A percentile compares a stretch with the other conserved stretches of the same genome.
Evolutionary conservation across 768 basidiomycete species (phyloP).

Genomic region (Suillus subaureus): DNA sequence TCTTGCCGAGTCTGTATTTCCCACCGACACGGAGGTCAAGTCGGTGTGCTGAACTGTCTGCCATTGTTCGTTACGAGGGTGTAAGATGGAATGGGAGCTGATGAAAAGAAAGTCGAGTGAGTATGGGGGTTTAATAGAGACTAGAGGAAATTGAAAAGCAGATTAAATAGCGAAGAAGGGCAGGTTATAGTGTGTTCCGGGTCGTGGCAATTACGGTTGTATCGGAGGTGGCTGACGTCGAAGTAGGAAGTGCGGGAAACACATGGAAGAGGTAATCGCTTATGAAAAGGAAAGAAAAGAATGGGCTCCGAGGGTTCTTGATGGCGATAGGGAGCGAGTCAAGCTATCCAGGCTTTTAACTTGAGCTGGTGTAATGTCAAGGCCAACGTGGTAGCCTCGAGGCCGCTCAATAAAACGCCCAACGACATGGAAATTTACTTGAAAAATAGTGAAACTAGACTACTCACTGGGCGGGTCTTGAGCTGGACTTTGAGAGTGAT

Average conservation of each 20-base stretch:
- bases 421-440: slow-evolving; percentile 11
- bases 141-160: slow-evolving; percentile 17
- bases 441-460: background rate
- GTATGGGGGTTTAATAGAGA: slow-evolving; percentile 17
- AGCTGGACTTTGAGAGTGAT: slow-evolving; percentile 3
- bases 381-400: slow-evolving; percentile 33
- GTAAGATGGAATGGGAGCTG: slow-evolving; percentile 13
- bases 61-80: slow-evolving; percentile 49
- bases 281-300: background rate
- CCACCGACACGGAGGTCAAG: slow-evolving; percentile 89
- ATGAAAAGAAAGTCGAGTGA: slow-evolving; percentile 17
- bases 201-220: slow-evolving; percentile 32
- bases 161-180: slow-evolving; percentile 26
- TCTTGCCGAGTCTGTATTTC: slow-evolving; percentile 98
- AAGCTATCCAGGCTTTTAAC: slow-evolving; percentile 7
- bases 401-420: slow-evolving; percentile 23
- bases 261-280: slow-evolving; percentile 5
- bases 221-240: slow-evolving; percentile 41
- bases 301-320: slow-evolving; percentile 8
- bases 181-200: slow-evolving; percentile 33
- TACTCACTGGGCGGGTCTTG: slow-evolving; percentile 28
- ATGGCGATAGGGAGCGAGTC: slow-evolving; percentile 8
- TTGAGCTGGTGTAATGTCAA: slow-evolving; percentile 11
- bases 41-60: slow-evolving; percentile 70
- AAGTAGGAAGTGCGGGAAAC: slow-evolving; percentile 13